Percentiles rank a stretch among this genome's conserved stretches.
Evolutionary conservation across 176 grass and related monocot genomes (phyloP).

Genomic region (Oryza punctata): DNA sequence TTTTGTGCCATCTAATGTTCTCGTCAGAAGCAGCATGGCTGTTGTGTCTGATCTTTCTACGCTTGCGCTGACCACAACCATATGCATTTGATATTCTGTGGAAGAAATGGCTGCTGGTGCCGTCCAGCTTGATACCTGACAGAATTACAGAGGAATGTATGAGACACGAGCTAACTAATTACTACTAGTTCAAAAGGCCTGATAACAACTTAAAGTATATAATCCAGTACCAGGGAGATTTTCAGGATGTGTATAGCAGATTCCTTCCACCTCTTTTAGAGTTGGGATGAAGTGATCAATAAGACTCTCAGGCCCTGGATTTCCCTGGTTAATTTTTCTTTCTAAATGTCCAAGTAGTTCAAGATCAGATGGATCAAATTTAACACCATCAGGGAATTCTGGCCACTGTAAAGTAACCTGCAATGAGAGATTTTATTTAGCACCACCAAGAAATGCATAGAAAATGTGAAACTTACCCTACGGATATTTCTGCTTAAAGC

Average conservation of each 20-base stretch:
- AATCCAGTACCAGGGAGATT: conserved; percentile 77
- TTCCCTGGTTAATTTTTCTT: conserved; percentile 49
- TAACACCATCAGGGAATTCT: conserved; percentile 63
- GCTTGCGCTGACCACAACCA: conserved; percentile 59
- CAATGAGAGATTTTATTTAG: neutral
- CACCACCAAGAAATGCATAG: neutral
- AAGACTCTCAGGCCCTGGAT: conserved; percentile 38
- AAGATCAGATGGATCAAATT: conserved; percentile 77
- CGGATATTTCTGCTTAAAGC: neutral
- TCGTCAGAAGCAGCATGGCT: neutral
- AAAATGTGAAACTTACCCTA: neutral
- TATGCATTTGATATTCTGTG: conserved; percentile 78
- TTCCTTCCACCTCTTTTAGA: conserved; percentile 56
- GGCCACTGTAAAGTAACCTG: conserved; percentile 71
- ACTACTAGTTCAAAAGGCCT: neutral
- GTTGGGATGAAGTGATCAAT: conserved; percentile 80
- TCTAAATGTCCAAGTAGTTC: conserved; percentile 70
- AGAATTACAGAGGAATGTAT: conserved; percentile 7
- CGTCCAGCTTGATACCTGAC: conserved; percentile 67
- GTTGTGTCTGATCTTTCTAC: conserved; percentile 48
- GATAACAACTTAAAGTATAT: neutral
- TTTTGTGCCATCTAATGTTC: conserved; percentile 72
- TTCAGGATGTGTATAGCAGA: conserved; percentile 88
- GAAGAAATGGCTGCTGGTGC: conserved; percentile 75
- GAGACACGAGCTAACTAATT: neutral